Base-by-base conservation (phyloP, 305 asterid species). In the Fraxinus paxiana region DNA sequence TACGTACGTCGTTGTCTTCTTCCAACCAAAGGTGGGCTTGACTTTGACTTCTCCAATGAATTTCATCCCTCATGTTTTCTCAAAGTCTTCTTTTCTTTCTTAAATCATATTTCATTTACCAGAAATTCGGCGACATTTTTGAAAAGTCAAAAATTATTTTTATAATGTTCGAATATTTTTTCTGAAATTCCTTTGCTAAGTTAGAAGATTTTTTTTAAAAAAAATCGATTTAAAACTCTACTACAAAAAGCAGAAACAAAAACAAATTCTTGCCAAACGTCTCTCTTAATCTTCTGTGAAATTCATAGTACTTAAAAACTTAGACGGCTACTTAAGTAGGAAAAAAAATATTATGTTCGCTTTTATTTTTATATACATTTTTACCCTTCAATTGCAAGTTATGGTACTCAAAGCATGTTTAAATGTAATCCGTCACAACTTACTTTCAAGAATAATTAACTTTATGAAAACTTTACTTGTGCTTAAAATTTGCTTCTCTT, bases 1-100 rank as follows among this genome's bases (percentile, higher is more conserved):
- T 37, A 56, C 61, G 56, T 79, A 26, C 28, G 28, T 6, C 82
- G 59, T 72, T 9, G 38, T 70, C 79, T 61, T 79, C 79, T 82
- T 81, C 82, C 75, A 17, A 82, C 71, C 80, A 73, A 81, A 79
- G 91, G 93, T 82, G 87, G 90, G 93, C 97, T 87, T 90, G 97
- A 93, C 97, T 91, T 86, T 92, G 96, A 92, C 96, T 74, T 26
- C 4, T 41, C 1, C 7, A 61, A 28, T 35, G 37, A 33, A 51
- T 76, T 85, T 85, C 80, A 79, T 80, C 37, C 28, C 76, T 79
- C 79, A 26, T 8, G 4, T 71, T 77, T 78, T 77, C 35, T 59
- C 5, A 12, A 73, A 67, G 81, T 84, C 82, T 80, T 85, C 75
- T 79, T 48, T 76, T 12, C 5, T 12, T 3, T 46, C 6, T 3